Evolutionary conservation across 768 basidiomycete species (phyloP).

Genomic region (Phallus indusiatus): DNA sequence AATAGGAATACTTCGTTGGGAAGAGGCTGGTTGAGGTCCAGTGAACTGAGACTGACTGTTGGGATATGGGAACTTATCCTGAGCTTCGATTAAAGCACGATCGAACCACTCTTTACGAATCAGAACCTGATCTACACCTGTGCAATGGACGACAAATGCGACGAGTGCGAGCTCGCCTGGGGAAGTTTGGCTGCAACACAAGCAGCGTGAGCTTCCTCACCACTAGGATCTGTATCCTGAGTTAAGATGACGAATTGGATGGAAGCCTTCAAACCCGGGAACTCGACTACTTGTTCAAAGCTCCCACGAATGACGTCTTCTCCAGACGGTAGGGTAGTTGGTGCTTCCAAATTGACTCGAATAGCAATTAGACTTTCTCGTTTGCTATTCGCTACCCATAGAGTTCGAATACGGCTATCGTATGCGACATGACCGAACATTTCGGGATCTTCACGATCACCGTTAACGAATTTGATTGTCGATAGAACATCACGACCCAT

Average conservation of each 20-base stretch:
- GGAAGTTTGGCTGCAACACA: constrained; percentile 74
- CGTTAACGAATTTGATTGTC: constrained; percentile 70
- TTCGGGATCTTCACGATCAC: constrained; percentile 58
- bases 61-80: constrained; percentile 50
- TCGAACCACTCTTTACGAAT: constrained; percentile 84
- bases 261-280: constrained; percentile 72
- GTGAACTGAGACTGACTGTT: constrained; percentile 27
- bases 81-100: constrained; percentile 43
- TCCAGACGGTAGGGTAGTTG: constrained; percentile 39
- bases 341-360: constrained; percentile 57
- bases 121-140: constrained; percentile 82
- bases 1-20: constrained; percentile 17
- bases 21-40: constrained; percentile 12
- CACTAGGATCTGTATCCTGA: constrained; percentile 72
- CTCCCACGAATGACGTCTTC: constrained; percentile 52
- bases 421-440: constrained; percentile 88
- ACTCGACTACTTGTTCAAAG: constrained; percentile 79
- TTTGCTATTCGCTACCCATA: constrained; percentile 82
- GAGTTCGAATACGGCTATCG: constrained; percentile 73
- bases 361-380: constrained; percentile 78
- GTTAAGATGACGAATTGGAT: constrained; percentile 87
- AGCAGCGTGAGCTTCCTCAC: constrained; percentile 75
- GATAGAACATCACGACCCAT: constrained; percentile 66
- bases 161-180: constrained; percentile 73
- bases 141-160: constrained; percentile 82